Percentiles rank a stretch among this genome's conserved stretches.
phyloP scores from a whole-genome alignment of 345 rosid genomes.

The Citrus sinensis region DVS_A1.0 CM039165.1:34330001-34330500 shows the following conservation, averaged over 20 bases:
- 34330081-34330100: not conserved
- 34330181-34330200: not conserved
- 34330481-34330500: constrained; percentile 1
- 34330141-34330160: not conserved
- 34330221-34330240: constrained; percentile 16
- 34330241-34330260: constrained; percentile 52
- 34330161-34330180: not conserved
- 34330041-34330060: not conserved
- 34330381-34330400: not conserved
- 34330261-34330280: constrained; percentile 59
- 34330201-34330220: constrained; percentile 14
- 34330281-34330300: constrained; percentile 70
- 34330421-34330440: not conserved
- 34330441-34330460: not conserved
- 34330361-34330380: not conserved
- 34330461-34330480: not conserved
- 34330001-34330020: not conserved
- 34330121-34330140: not conserved
- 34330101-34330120: not conserved
- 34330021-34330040: not conserved
- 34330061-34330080: not conserved
- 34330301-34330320: constrained; percentile 77
- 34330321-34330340: constrained; percentile 64
- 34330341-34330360: constrained; percentile 29
- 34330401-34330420: not conserved